These are phyloP conservation scores for Podospora bellae-mahoneyi DNA, from an alignment of 495 filamentous ascomycete genomes.

Conservation along the genomic window DNA sequence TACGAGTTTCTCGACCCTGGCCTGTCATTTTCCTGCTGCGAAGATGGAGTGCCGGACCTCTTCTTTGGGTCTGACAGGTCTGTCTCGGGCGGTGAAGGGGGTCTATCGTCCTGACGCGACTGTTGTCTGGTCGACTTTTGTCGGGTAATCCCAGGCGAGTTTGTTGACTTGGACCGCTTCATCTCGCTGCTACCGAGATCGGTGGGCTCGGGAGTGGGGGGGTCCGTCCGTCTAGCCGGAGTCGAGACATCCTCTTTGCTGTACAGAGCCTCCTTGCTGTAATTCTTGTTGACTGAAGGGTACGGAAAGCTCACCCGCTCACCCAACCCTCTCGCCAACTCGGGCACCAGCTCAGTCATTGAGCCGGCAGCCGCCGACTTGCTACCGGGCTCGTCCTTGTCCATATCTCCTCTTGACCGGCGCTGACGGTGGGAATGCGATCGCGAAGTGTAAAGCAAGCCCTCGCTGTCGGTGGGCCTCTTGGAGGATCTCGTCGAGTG, in stretches of 20 bases:
- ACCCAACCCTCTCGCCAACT: conserved; percentile 42
- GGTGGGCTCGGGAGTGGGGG: conserved; percentile 75
- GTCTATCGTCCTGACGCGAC: conserved; percentile 41
- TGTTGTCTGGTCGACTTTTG: conserved; percentile 34
- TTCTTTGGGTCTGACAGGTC: conserved; percentile 49
- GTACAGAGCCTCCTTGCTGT: conserved; percentile 76
- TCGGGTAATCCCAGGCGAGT: conserved; percentile 22
- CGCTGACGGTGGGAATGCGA: conserved; percentile 41
- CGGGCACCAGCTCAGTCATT: conserved; percentile 50
- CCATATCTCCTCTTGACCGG: conserved; percentile 39
- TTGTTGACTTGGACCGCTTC: conserved; percentile 40
- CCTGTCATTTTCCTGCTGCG: conserved; percentile 36
- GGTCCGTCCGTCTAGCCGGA: conserved; percentile 44
- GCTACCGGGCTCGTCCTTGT: conserved; percentile 30
- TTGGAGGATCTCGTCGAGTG: conserved; percentile 40
- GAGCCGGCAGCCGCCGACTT: conserved; percentile 33
- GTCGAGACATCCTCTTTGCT: conserved; percentile 54
- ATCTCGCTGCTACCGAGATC: conserved; percentile 60
- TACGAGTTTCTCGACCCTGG: conserved; percentile 40
- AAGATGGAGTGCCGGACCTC: conserved; percentile 36
- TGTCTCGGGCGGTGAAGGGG: conserved; percentile 55
- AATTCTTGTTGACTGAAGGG: conserved; percentile 80
- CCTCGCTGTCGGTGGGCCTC: conserved; percentile 38
- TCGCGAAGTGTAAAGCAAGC: conserved; percentile 17
- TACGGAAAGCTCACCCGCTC: conserved; percentile 67